Evolutionary conservation across 495 filamentous ascomycete genomes (phyloP), one percentile per base, ranked within the genome.

Genomic region (Podospora tetraspora): DNA sequence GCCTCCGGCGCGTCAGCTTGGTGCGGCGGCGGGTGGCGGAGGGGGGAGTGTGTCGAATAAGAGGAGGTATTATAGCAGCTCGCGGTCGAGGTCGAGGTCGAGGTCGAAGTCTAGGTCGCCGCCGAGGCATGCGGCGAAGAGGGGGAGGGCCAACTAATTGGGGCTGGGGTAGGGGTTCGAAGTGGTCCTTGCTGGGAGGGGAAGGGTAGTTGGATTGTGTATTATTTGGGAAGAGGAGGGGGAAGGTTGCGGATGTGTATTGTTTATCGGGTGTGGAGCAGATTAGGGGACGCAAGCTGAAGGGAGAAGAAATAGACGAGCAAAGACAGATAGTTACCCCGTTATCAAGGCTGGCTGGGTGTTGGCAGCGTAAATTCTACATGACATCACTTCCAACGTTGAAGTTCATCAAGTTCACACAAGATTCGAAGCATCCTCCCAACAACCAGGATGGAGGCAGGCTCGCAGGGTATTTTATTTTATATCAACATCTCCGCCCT

Each of bases 171-270:
- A 7, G 16, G 37, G 34, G 34, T 16, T 4, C 3, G 34, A 37
- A 4, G 34, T 16, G 34, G 16, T 19, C n/a, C n/a, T 19, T 52
- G 37, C 19, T 52, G 16, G 6, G 0, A n/a, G 9, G 61, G 66
- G 7, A 70, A 70, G 37, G 52, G 57, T 8, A 58, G 57, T n/a
- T 59, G 69, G 30, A 60, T 70, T 52, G 43, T 52, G 43, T 52
- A 52, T 52, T 52, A 52, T 52, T 52, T 8, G 43, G 43, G 16
- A 19, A 52, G 43, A 37, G 34, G 6, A 12, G 34, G 34, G 34
- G 13, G 13, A 0, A 3, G 32, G 7, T 52, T 52, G 43, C 5
- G 1, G 16, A 8, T 52, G 4, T 19, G 43, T 52, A 52, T 52
- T 52, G 16, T 8, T 52, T n/a, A n/a, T 8, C 4, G 19, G 16